Base-by-base conservation (phyloP, 2,329 filamentous ascomycete species). In the Cyphellophora europaea region DNA sequence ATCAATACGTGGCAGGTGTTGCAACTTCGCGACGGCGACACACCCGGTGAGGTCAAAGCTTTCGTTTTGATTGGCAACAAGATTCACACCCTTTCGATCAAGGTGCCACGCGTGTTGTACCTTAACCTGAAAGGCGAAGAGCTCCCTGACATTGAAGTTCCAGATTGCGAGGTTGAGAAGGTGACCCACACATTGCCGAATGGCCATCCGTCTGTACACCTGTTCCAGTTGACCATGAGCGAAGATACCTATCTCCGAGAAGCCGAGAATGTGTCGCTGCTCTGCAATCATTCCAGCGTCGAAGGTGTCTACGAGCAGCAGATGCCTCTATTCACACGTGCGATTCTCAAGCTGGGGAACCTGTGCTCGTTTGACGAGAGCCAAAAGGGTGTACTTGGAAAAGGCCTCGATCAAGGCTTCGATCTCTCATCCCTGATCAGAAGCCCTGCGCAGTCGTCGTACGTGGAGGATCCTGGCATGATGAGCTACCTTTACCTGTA, bases 231-330 rank as follows among this genome's bases (percentile, higher is more conserved):
- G 23, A 88, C 82, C 1, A 84, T 98, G 59, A 72, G 84, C 0
- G 91, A 98, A 56, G 80, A 91, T 37, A 71, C 83, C 1, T 98
- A 93, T 59, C 77, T 94, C 41, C 76, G 79, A 29, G 85, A 96
- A 56, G 71, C 80, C 0, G 81, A 87, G 42, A 93, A 87, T 53
- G 80, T 96, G 42, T 77, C 80, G 2, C 62, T 80, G 17, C 66
- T 96, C 2, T 89, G 95, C 64, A 87, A 89, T 44, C 88, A 98
- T 53, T 77, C 87, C 0, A 94, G 87, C 56, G 84, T 98, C 2
- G 91, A 98, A 59, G 93, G 93, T 18, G 87, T 98, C 11, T 99
- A 99, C 53, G 93, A 98, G 62, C 89, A 82, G 51, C 82, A 94
- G 47, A 71, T 99, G 2, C 87, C 93, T 1, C 67, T 96, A 5